These are phyloP conservation scores for Vitis cinerea DNA, from an alignment of 164 flowering plant species.

Conservation along the genomic window DNA sequence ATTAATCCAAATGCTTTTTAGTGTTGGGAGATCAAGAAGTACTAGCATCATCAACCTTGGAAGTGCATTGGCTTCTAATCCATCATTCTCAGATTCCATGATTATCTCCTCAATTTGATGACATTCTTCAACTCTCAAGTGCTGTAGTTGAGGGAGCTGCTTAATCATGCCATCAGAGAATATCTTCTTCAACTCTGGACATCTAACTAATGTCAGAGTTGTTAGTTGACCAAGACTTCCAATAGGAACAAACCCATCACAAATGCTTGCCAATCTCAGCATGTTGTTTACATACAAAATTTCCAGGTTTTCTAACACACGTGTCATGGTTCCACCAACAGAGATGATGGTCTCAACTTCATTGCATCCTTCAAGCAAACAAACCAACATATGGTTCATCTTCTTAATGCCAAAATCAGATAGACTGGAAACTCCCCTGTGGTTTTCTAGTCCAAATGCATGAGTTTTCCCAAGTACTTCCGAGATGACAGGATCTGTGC, in stretches of 20 bases:
- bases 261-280: conserved; percentile 5
- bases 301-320: conserved; percentile 4
- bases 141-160: conserved; percentile 5
- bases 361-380: conserved; percentile 10
- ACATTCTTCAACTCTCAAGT: conserved; percentile 14
- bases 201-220: conserved; percentile 1
- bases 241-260: conserved; percentile 4
- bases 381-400: conserved; percentile 5
- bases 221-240: conserved; percentile 4
- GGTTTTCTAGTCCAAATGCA: conserved; percentile 14
- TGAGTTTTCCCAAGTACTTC: conserved; percentile 11
- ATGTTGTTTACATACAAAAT: background rate
- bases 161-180: conserved; percentile 6
- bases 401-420: conserved; percentile 14
- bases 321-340: background rate
- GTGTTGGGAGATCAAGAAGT: conserved; percentile 8
- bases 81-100: background rate
- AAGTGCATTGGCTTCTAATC: background rate
- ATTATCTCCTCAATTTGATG: conserved; percentile 7
- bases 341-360: conserved; percentile 9
- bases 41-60: conserved; percentile 4
- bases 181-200: conserved; percentile 11
- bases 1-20: conserved; percentile 2
- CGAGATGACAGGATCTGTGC: background rate
- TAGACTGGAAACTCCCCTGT: conserved; percentile 6